A percentile compares a stretch with the other conserved stretches of the same genome.
Evolutionary conservation across 306 rosid genomes (phyloP).

Genomic region (apple (Malus domestica)): DNA sequence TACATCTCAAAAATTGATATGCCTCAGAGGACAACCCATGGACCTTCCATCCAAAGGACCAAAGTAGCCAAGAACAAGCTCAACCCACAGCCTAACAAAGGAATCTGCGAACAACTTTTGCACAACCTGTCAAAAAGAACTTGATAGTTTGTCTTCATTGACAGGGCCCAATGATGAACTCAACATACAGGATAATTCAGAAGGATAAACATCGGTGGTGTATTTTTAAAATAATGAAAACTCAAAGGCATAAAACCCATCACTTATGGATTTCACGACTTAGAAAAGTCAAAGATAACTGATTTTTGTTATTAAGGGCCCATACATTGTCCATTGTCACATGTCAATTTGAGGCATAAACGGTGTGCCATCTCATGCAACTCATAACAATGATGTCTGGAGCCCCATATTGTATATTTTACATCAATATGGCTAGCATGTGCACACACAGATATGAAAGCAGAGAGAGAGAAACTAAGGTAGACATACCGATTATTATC

Average conservation of each 20-base stretch:
- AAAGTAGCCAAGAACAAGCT: conserved; percentile 10
- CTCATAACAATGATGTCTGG: neutral
- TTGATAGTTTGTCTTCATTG: neutral
- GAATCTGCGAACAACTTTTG: neutral
- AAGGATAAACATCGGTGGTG: neutral
- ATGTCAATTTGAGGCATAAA: neutral
- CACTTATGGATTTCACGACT: neutral
- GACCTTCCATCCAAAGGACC: conserved; percentile 4
- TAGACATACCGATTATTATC: conserved; percentile 30
- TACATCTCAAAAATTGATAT: conserved; percentile 20
- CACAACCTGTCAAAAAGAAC: conserved; percentile 33
- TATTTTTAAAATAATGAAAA: neutral
- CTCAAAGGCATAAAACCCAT: neutral
- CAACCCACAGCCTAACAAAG: neutral
- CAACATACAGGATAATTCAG: neutral
- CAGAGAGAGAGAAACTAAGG: conserved; percentile 5
- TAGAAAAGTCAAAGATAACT: neutral
- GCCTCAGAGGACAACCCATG: conserved; percentile 4
- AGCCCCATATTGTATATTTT: neutral
- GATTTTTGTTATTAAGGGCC: neutral
- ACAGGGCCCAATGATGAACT: neutral
- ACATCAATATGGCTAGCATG: neutral
- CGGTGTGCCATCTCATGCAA: neutral
- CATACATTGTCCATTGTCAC: neutral
- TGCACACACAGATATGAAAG: neutral